Base-by-base conservation (phyloP, 2,329 filamentous ascomycete species). In the Penicillium corylophilum region DNA sequence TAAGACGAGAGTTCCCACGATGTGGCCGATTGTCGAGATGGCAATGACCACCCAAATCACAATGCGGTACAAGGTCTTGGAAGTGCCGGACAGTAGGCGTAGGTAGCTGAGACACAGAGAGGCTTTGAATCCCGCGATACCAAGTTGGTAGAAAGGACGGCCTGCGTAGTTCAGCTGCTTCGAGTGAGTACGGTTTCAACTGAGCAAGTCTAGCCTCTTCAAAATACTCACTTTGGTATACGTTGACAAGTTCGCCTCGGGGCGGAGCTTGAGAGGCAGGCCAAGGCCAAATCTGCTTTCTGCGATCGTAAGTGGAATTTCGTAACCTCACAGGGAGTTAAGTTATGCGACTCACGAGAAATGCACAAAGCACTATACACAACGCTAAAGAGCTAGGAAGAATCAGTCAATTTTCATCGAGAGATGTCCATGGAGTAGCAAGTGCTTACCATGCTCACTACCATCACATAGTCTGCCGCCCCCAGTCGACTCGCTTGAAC, bases 81-180 rank as follows among this genome's bases (percentile, higher is more conserved):
- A 73, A 0, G 78, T 81, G 1, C 76, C 74, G 38, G 74, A 73
- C 29, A 82, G 69, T 2, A 82, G 71, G 5, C 78, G 74, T 16
- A 82, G 64, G 55, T 81, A 82, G 55, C 77, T 79, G 58, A 82
- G 75, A 50, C 80, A 69, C 2, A 82, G 68, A 0, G 79, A 78
- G 24, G 81, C 75, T 60, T 82, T 82, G 73, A 82, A 82, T 51
- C 80, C 80, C 53, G 77, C 77, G 62, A 82, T 80, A 33, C 80
- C 80, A 7, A 80, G 44, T 54, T 82, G 79, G 53, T 82, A 82
- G 40, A 82, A 74, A 0, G 80, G 80, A 2, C 80, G 74, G 2
- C 79, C 80, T 5, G 76, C 77, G 55, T 74, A 82, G 62, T 82
- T 82, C 60, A 79, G 67, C 48, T 77, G 62, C 23, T 15, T 33